Percentiles rank a stretch among this genome's conserved stretches.
Evolutionary conservation across 257 asterid species (phyloP).

Genomic region (Salvia rosmarinus): DNA sequence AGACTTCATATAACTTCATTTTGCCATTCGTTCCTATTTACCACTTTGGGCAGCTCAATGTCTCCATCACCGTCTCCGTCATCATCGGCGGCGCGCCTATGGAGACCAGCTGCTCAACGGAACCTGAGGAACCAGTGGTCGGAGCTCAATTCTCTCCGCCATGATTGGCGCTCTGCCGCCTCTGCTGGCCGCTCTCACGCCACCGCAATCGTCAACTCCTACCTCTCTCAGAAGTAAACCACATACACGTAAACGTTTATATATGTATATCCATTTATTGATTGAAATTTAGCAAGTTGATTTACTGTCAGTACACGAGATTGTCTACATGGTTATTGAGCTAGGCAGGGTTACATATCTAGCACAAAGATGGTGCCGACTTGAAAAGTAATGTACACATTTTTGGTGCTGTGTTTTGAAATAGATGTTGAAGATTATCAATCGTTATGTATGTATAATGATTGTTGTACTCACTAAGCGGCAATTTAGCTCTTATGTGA

Average conservation of each 20-base stretch:
- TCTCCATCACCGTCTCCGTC: constrained; percentile 38
- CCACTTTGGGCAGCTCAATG: constrained; percentile 38
- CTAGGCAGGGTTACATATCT: constrained; percentile 8
- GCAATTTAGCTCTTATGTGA: neutral
- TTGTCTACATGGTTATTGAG: neutral
- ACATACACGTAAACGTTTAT: neutral
- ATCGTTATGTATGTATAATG: neutral
- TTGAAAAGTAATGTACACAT: neutral
- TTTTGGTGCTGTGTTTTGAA: neutral
- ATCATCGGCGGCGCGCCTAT: constrained; percentile 53
- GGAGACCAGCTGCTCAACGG: constrained; percentile 89
- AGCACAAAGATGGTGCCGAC: neutral
- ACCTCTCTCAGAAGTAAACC: constrained; percentile 68
- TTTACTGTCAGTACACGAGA: neutral
- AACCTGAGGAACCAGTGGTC: constrained; percentile 91
- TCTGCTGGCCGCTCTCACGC: constrained; percentile 74
- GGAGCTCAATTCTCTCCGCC: constrained; percentile 58
- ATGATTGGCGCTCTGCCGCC: constrained; percentile 68
- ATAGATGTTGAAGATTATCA: neutral
- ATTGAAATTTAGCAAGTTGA: neutral
- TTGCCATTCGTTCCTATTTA: constrained; percentile 6
- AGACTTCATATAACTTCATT: constrained; percentile 12
- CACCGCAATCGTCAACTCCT: constrained; percentile 67
- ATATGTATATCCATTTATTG: neutral
- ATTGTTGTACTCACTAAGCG: neutral